Conservation (phyloP, 805 yeast genomes). For the Lachancea lanzarotensis region DNA sequence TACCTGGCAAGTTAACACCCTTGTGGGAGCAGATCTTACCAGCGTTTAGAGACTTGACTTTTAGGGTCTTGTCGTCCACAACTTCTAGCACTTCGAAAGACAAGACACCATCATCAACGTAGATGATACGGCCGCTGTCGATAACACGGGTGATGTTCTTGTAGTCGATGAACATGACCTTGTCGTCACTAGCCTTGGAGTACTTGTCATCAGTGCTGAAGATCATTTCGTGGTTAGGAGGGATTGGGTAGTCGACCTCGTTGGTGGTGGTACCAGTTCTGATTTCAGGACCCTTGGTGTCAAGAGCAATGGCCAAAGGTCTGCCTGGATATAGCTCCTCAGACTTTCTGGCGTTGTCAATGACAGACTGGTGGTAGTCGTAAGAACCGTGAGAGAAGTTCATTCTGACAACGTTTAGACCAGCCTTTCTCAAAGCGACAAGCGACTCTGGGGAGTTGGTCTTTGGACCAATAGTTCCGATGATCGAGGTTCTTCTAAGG, state of each 20-base stretch:
- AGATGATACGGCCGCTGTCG: constrained; percentile 79
- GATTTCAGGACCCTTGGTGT: constrained; percentile 99
- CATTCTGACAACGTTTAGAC: constrained; percentile 96
- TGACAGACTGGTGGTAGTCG: constrained; percentile 94
- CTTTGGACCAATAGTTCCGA: constrained; percentile 98
- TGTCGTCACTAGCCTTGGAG: constrained; percentile 65
- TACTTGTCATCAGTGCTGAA: constrained; percentile 86
- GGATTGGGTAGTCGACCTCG: constrained; percentile 75
- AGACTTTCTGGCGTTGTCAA: constrained; percentile 94
- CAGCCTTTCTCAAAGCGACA: constrained; percentile 89
- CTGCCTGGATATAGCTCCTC: constrained; percentile 88
- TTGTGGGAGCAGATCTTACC: constrained; percentile 96
- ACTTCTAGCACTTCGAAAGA: constrained; percentile 89
- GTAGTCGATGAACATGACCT: constrained; percentile 86
- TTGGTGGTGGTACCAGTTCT: constrained; percentile 93
- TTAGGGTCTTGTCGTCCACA: constrained; percentile 71
- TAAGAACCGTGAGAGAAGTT: constrained; percentile 98
- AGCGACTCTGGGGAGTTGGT: constrained; percentile 84
- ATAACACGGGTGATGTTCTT: constrained; percentile 94
- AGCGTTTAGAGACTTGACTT: constrained; percentile 83
- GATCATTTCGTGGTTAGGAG: constrained; percentile 81
- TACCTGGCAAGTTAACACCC: constrained; percentile 98
- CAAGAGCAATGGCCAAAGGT: constrained; percentile 96
- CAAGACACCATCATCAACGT: constrained; percentile 95
- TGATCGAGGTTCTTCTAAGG: constrained; percentile 90